Base-by-base conservation (phyloP, 345 rosid species). In the Cochlearia excelsa region DNA sequence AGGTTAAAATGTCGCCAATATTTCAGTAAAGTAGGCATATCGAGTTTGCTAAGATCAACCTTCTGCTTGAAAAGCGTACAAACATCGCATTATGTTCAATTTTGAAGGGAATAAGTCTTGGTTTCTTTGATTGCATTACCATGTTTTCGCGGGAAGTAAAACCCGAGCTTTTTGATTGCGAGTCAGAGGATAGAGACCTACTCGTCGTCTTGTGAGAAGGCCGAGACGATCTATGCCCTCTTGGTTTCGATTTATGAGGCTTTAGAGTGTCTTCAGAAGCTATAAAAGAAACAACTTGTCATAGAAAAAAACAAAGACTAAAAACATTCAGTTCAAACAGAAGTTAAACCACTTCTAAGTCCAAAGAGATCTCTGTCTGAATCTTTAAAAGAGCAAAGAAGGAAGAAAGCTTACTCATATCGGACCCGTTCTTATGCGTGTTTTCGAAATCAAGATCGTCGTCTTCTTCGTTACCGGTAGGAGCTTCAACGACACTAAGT, bases 1-100 rank as follows among this genome's bases (percentile, higher is more conserved):
- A 89, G 95, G 82, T 92, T 89, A 63, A 88, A 92, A 68, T 92
- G 89, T 63, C 78, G 85, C 89, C 89, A 83, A 68, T 92, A 89
- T 80, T 84, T 85, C 82, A 86, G 80, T 51, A 92, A 77, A 40
- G 97, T 90, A 65, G 86, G 82, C 81, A 84, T 85, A 78, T 89
- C 94, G 74, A 89, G 72, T 79, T 86, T 92, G 82, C 91, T 83
- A n/a, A 89, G 85, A 80, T 92, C 98, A 70, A 89, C 81, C 73
- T 78, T 92, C 91, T 92, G 79, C 45, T 6, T 34, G 26, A 51
- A 64, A 30, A 61, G 34, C 39, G 6, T 33, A 57, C 0, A 3
- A 26, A 23, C 26, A 70, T 3, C 53, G 2, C 5, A 28, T 31
- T 30, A 26, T 30, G 16, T 11, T 59, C 23, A 46, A 40, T 9